These are phyloP conservation scores for Neonectria sp. DNA, from an alignment of 2,329 filamentous ascomycete species.

Conservation along the genomic window DNA sequence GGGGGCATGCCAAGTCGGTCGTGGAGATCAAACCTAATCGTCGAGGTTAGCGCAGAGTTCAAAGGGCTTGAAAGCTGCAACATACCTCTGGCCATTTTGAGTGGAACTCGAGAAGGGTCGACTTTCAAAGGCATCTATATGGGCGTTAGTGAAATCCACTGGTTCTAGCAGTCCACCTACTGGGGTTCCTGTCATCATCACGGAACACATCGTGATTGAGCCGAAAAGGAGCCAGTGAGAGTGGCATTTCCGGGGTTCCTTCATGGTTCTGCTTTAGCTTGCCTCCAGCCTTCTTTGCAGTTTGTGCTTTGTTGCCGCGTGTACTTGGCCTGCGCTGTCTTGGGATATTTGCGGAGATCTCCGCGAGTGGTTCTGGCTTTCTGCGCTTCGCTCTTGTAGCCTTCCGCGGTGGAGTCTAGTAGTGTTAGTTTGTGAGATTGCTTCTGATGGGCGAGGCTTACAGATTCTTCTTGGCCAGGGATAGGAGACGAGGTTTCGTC, in stretches of 20 bases:
- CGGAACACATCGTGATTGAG: slow-evolving; percentile 50
- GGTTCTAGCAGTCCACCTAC: slow-evolving; percentile 39
- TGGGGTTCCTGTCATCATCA: slow-evolving; percentile 46
- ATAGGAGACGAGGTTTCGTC: slow-evolving; percentile 69
- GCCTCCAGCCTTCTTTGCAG: slow-evolving; percentile 36
- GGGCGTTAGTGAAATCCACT: slow-evolving; percentile 35
- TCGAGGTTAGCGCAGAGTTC: slow-evolving; percentile 21
- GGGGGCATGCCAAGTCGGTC: slow-evolving; percentile 53
- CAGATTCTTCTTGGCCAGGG: slow-evolving; percentile 58
- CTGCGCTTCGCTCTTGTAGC: slow-evolving; percentile 50
- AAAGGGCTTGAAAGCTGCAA: not conserved
- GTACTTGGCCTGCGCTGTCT: slow-evolving; percentile 43
- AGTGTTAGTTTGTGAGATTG: slow-evolving; percentile 26
- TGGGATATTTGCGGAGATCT: slow-evolving; percentile 55
- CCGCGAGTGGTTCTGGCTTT: slow-evolving; percentile 50
- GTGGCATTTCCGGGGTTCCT: slow-evolving; percentile 21
- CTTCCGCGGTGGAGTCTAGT: slow-evolving; percentile 51
- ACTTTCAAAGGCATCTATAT: slow-evolving; percentile 43
- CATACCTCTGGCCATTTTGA: slow-evolving; percentile 47
- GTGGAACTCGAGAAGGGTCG: slow-evolving; percentile 41
- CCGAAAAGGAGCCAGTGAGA: slow-evolving; percentile 40
- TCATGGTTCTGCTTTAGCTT: slow-evolving; percentile 37
- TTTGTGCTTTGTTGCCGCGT: slow-evolving; percentile 37
- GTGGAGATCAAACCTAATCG: slow-evolving; percentile 51
- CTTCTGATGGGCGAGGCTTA: slow-evolving; percentile 51